A percentile compares a stretch with the other conserved stretches of the same genome.
Conservation (phyloP, 225 moss, liverwort and hornwort species). For the Antitrichia curtipendula region DNA sequence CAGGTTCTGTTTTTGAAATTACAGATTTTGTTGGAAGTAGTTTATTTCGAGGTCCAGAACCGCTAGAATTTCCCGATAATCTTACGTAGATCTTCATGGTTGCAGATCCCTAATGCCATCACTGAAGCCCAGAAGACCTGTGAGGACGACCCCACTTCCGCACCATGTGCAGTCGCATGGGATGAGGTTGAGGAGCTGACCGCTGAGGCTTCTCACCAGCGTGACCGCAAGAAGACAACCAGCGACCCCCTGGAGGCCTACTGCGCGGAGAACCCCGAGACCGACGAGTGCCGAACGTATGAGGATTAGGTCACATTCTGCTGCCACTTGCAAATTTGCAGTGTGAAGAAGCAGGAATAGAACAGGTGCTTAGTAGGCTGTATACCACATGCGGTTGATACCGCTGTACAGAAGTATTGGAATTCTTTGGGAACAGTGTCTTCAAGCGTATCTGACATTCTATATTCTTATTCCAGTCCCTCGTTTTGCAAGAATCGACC, state of each 20-base stretch:
- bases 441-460: not conserved
- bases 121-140: slow-evolving; percentile 19
- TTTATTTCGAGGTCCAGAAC: not conserved
- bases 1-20: too few species aligned
- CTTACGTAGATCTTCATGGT: not conserved
- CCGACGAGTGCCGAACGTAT: slow-evolving; percentile 39
- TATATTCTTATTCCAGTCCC: not conserved
- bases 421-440: slow-evolving; percentile 13
- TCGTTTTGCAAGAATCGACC: not conserved
- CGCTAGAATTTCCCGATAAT: too few species aligned
- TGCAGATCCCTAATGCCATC: slow-evolving; percentile 15
- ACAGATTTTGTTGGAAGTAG: not conserved
- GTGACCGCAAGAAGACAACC: slow-evolving; percentile 2
- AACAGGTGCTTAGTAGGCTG: not conserved
- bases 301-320: slow-evolving; percentile 19
- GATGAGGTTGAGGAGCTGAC: slow-evolving; percentile 35
- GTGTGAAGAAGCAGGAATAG: not conserved
- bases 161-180: slow-evolving; percentile 31
- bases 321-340: not conserved
- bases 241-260: slow-evolving; percentile 22
- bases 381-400: slow-evolving; percentile 12
- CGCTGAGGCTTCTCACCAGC: slow-evolving; percentile 18
- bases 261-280: slow-evolving; percentile 34
- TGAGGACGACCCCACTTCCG: slow-evolving; percentile 16
- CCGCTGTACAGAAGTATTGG: slow-evolving; percentile 27